Conservation (phyloP, 495 filamentous ascomycete genomes). For the Hypoxylon cercidicola region DNA sequence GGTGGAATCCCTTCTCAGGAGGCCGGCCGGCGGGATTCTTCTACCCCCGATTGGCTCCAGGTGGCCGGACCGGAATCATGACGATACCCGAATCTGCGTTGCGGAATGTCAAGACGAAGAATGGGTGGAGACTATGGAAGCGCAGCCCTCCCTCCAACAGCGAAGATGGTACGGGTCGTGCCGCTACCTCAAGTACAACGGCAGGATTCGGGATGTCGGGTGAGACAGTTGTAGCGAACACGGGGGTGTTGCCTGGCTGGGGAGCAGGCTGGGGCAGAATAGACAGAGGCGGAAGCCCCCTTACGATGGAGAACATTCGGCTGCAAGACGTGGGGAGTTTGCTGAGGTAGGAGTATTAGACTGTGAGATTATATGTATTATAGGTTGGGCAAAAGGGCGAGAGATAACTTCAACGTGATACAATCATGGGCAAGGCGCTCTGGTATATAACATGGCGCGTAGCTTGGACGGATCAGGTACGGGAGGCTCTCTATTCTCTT, state of each 20-base stretch:
- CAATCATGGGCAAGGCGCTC: background rate
- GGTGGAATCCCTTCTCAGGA: constrained; percentile 51
- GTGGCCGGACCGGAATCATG: constrained; percentile 50
- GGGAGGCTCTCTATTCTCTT: too few relatives aligned
- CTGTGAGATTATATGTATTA: background rate
- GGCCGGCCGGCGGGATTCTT: constrained; percentile 52
- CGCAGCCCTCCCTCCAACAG: constrained; percentile 7
- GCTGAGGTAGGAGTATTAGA: constrained; percentile 28
- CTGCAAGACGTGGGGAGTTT: constrained; percentile 48
- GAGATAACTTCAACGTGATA: constrained; percentile 11
- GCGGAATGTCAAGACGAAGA: constrained; percentile 20
- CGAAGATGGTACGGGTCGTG: constrained; percentile 15
- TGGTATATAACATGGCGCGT: background rate
- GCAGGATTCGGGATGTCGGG: constrained; percentile 34
- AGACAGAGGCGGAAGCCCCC: constrained; percentile 43
- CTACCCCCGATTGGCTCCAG: constrained; percentile 39
- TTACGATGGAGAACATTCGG: constrained; percentile 45
- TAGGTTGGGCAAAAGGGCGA: constrained; percentile 5
- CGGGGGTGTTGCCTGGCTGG: constrained; percentile 47
- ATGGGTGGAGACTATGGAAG: constrained; percentile 40
- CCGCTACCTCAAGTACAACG: constrained; percentile 44
- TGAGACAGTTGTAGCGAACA: constrained; percentile 33
- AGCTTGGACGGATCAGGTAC: too few relatives aligned
- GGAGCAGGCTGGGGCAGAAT: constrained; percentile 50
- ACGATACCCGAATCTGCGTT: constrained; percentile 43